Percentiles rank a stretch among this genome's conserved stretches.
These are phyloP conservation scores for Solanum appendiculatum DNA, from an alignment of 257 asterid genomes.

Conservation along the genomic window DNA sequence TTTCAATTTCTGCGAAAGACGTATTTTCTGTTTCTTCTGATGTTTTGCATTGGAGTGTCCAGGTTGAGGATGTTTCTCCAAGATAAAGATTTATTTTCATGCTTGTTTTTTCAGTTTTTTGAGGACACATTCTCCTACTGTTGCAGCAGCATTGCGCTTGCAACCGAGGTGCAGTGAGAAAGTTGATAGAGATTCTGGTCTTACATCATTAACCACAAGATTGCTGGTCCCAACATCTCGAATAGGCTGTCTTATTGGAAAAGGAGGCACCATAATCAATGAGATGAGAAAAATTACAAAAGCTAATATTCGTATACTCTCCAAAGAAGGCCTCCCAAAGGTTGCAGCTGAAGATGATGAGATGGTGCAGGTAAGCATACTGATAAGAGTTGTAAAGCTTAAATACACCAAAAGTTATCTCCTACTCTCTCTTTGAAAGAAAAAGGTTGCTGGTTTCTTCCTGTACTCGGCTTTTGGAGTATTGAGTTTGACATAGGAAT, in stretches of 20 bases:
- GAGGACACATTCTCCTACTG: slow-evolving; percentile 75
- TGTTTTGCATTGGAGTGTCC: background rate
- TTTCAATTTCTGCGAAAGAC: slow-evolving; percentile 71
- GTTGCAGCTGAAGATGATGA: slow-evolving; percentile 92
- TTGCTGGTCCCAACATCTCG: slow-evolving; percentile 82
- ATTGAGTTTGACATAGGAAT: background rate
- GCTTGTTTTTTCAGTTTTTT: slow-evolving; percentile 30
- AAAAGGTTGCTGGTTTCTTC: background rate
- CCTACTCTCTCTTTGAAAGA: background rate
- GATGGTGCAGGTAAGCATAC: slow-evolving; percentile 82
- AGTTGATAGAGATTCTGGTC: slow-evolving; percentile 88
- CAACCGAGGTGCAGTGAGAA: slow-evolving; percentile 98
- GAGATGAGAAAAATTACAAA: slow-evolving; percentile 85
- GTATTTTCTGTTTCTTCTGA: slow-evolving; percentile 17
- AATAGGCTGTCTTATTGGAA: slow-evolving; percentile 92
- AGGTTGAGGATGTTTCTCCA: background rate
- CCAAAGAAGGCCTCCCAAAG: slow-evolving; percentile 86
- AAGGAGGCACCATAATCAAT: slow-evolving; percentile 91
- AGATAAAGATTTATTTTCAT: background rate
- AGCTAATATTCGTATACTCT: slow-evolving; percentile 81
- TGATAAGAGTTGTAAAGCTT: slow-evolving; percentile 1
- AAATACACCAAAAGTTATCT: background rate
- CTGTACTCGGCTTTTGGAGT: background rate
- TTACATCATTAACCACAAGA: slow-evolving; percentile 62
- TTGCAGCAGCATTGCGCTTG: slow-evolving; percentile 84